Base-by-base conservation (phyloP, 1,284 basidiomycete species). In the Pisolithus thermaeus region DNA sequence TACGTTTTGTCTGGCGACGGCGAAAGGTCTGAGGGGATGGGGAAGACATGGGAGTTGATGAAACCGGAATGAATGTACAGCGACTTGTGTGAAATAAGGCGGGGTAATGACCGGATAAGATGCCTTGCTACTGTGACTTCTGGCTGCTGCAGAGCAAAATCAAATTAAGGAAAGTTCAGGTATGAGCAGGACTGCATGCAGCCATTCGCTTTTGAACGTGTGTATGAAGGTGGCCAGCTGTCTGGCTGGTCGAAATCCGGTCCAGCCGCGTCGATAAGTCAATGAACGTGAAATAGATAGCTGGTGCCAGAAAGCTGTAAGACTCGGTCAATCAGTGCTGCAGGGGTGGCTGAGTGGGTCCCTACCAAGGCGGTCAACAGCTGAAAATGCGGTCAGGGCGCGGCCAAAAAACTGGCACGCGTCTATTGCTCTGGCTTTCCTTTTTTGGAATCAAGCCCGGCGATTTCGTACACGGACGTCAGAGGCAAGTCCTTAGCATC, bases 1-100 rank as follows among this genome's bases (percentile, higher is more conserved):
- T 45, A 3, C 46, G 45, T 49, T 54, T 61, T 7, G 65, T 56
- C 25, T 64, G 65, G 18, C 65, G 65, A 54, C 62, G 67, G 39
- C 56, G 65, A 36, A n/a, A 4, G 32, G 55, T 45, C 39, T 57
- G 62, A 6, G 27, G 49, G 22, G 40, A 52, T 48, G 59, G 52
- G n/a, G 52, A 50, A 28, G 52, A 40, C 65, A 65, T 65, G 52
- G 51, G 47, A n/a, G 38, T 25, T 30, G 14, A 47, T 47, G 58
- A 53, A 52, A 40, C 23, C 27, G 41, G 52, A 56, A 58, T 41
- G 64, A 63, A 47, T 49, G 54, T 28, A 42, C 44, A 20, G 32
- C 35, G 43, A 42, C 35, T 37, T 25, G 52, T 30, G 25, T 28
- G 23, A 44, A 44, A 28, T n/a, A 32, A 43, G 23, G 41, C 16